A percentile compares a stretch with the other conserved stretches of the same genome.
These are phyloP conservation scores for Phytophthora fragariae DNA, from an alignment of 352 stramenopile species.

Conservation along the genomic window DNA sequence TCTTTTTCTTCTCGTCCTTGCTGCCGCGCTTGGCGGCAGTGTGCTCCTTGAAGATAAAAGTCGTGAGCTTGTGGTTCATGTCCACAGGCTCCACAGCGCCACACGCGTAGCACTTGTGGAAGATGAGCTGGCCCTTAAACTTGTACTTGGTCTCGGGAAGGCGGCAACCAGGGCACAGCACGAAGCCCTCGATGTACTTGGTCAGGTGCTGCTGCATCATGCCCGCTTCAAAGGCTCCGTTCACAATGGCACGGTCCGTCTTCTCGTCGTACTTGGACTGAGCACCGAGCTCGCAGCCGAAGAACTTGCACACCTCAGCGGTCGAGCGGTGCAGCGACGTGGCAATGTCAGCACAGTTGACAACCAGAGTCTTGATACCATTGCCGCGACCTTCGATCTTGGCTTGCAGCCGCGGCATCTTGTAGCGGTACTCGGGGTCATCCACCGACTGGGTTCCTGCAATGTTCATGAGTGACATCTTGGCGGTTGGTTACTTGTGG, in stretches of 20 bases:
- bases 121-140: conserved; percentile 98
- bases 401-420: conserved; percentile 96
- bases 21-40: conserved; percentile 91
- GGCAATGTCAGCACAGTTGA: conserved; percentile 97
- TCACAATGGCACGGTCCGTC: conserved; percentile 96
- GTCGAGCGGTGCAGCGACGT: conserved; percentile 94
- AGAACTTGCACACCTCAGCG: conserved; percentile 99
- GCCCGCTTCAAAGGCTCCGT: conserved; percentile 95
- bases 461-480: conserved; percentile 93
- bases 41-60: conserved; percentile 97
- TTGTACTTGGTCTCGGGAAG: conserved; percentile 99
- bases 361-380: conserved; percentile 99
- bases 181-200: conserved; percentile 99
- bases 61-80: conserved; percentile 99
- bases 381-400: conserved; percentile 99
- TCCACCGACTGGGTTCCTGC: conserved; percentile 91
- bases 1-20: conserved; percentile 89
- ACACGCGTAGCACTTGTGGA: conserved; percentile 98
- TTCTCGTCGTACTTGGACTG: conserved; percentile 98
- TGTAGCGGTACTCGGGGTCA: conserved; percentile 98
- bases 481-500: conserved; percentile 21
- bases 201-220: conserved; percentile 96
- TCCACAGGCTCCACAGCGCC: conserved; percentile 97
- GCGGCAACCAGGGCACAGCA: conserved; percentile 97
- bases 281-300: conserved; percentile 97